phyloP scores from a whole-genome alignment of 345 rosid genomes.

The Aegle marmelos region DNA sequence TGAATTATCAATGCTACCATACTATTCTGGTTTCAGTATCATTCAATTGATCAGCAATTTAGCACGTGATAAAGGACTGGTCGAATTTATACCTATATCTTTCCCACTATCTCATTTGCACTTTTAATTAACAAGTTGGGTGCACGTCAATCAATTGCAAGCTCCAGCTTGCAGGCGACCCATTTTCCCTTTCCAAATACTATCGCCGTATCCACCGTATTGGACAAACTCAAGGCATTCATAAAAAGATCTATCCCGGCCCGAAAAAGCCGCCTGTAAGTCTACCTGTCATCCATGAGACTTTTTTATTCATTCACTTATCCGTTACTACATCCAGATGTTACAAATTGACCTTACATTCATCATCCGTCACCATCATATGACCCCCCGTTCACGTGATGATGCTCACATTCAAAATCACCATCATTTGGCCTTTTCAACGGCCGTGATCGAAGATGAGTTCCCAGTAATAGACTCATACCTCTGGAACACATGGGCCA shows the following conservation, averaged over 20 bases:
- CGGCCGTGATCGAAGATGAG: constrained; percentile 48
- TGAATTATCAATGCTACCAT: background rate
- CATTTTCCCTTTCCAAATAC: no score
- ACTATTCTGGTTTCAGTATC: background rate
- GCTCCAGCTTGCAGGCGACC: background rate
- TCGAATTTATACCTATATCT: no score
- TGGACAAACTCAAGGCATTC: no score
- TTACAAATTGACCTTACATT: background rate
- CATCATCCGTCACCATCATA: background rate
- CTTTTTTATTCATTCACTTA: background rate
- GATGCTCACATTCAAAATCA: background rate
- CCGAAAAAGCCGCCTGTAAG: no score
- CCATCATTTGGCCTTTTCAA: constrained; percentile 36
- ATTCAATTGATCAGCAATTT: background rate
- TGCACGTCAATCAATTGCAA: background rate
- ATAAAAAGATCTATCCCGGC: no score
- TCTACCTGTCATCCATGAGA: no score
- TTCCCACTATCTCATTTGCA: no score
- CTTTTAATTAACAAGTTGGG: background rate
- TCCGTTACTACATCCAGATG: background rate
- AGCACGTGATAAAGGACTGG: background rate
- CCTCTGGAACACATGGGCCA: constrained; percentile 59
- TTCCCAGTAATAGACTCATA: constrained; percentile 53
- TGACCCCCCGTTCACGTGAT: no score
- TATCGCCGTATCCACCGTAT: no score